Percentiles rank a stretch among this genome's conserved stretches.
Conservation (phyloP, 1,139 yeast species). For the Kurtzmaniella quercitrusa region DNA sequence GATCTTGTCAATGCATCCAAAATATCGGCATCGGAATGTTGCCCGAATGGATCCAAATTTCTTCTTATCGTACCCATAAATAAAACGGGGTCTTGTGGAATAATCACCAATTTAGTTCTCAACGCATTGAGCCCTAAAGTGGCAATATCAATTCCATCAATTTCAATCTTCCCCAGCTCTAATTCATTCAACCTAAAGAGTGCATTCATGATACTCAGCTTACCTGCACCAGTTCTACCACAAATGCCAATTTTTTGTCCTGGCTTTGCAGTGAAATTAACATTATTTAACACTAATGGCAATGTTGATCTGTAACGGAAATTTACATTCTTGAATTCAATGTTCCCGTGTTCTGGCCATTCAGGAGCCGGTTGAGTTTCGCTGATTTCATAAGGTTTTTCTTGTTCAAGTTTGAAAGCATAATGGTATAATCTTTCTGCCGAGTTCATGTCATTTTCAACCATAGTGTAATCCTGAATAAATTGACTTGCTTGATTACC, state of each 20-base stretch:
- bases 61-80: conserved; percentile 37
- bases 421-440: conserved; percentile 43
- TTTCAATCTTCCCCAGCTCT: conserved; percentile 12
- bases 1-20: conserved; percentile 45
- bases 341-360: conserved; percentile 18
- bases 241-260: conserved; percentile 19
- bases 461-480: conserved; percentile 41
- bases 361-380: conserved; percentile 46
- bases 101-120: conserved; percentile 34
- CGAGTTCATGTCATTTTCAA: conserved; percentile 46
- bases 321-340: conserved; percentile 14
- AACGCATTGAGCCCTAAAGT: conserved; percentile 27
- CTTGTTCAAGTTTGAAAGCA: conserved; percentile 39
- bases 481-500: conserved; percentile 41
- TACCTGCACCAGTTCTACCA: conserved; percentile 23
- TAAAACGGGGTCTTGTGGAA: conserved; percentile 45
- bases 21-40: conserved; percentile 31
- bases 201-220: conserved; percentile 21
- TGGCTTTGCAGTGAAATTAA: conserved; percentile 13
- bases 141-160: conserved; percentile 18
- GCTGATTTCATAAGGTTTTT: conserved; percentile 34
- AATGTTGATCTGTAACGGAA: conserved; percentile 17
- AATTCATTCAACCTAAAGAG: conserved; percentile 16
- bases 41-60: conserved; percentile 41
- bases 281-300: conserved; percentile 16